These are phyloP conservation scores for Musa itinerans DNA, from an alignment of 176 grass and related monocot genomes.

Conservation along the genomic window DNA sequence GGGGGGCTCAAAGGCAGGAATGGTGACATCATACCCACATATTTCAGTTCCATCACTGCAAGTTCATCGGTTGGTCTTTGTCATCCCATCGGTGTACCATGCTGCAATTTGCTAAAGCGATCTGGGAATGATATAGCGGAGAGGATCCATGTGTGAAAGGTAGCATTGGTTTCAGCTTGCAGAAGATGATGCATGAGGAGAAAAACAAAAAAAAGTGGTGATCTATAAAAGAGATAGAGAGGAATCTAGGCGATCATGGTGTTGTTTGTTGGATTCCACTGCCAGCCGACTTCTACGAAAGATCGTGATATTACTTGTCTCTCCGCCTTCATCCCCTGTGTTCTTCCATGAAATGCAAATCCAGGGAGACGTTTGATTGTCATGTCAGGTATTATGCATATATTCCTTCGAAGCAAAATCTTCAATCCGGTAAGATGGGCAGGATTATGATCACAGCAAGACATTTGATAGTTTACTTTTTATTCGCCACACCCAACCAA, in stretches of 20 bases:
- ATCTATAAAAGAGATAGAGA: background rate
- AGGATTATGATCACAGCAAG: too few relatives aligned
- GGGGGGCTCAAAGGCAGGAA: slow-evolving; percentile 1
- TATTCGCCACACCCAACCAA: too few relatives aligned
- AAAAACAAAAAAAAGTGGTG: background rate
- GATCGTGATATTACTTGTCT: background rate
- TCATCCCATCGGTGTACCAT: background rate
- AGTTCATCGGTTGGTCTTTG: background rate
- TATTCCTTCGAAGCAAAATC: background rate
- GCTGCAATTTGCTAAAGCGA: background rate
- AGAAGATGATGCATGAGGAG: background rate
- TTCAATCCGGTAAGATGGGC: too few relatives aligned
- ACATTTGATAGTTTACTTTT: too few relatives aligned
- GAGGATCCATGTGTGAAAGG: background rate
- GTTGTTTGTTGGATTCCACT: background rate
- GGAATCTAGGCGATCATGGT: slow-evolving; percentile 5
- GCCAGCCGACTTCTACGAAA: background rate
- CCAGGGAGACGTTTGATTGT: background rate
- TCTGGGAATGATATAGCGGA: background rate
- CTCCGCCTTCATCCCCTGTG: background rate
- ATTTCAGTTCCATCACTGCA: background rate
- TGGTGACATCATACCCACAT: background rate
- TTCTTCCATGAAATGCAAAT: background rate
- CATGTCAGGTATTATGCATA: background rate
- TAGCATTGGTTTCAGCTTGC: background rate